phyloP scores from a whole-genome alignment of 768 basidiomycete genomes.

The Gloeophyllum trabeum region DNA sequence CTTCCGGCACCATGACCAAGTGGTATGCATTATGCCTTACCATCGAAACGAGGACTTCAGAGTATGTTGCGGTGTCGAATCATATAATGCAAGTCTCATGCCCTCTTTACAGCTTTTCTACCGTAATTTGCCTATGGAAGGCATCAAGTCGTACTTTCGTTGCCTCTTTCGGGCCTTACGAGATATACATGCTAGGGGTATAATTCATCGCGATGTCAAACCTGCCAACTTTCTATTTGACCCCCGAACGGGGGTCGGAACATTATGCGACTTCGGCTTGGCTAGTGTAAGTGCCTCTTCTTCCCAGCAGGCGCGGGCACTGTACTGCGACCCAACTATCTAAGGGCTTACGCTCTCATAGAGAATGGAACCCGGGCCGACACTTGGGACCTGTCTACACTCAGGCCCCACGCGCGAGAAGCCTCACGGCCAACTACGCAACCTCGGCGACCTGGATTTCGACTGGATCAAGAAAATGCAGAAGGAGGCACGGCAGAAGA shows the following conservation, averaged over 20 bases:
- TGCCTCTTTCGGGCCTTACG: conserved; percentile 85
- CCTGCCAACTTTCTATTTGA: conserved; percentile 97
- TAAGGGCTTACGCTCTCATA: conserved; percentile 12
- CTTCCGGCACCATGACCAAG: conserved; percentile 83
- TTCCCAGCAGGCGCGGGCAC: too few relatives aligned
- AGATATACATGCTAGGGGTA: conserved; percentile 75
- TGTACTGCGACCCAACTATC: not conserved
- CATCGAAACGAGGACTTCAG: conserved; percentile 89
- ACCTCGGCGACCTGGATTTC: conserved; percentile 31
- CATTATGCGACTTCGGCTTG: conserved; percentile 90
- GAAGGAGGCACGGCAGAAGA: conserved; percentile 46
- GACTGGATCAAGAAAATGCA: conserved; percentile 45
- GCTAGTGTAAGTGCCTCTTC: conserved; percentile 59
- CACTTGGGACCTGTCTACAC: conserved; percentile 65
- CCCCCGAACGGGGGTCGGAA: conserved; percentile 70
- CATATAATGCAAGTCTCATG: conserved; percentile 10
- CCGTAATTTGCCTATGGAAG: conserved; percentile 55
- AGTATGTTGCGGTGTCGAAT: conserved; percentile 34
- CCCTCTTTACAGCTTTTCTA: conserved; percentile 57
- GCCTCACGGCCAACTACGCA: conserved; percentile 58
- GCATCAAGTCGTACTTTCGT: conserved; percentile 79
- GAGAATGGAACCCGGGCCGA: conserved; percentile 42
- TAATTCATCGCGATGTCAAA: conserved; percentile 96
- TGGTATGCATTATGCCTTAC: conserved; percentile 91
- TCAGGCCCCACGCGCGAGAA: conserved; percentile 44